Base-by-base conservation (phyloP, 176 grass and related monocot species). In the Guadua angustifolia region DNA sequence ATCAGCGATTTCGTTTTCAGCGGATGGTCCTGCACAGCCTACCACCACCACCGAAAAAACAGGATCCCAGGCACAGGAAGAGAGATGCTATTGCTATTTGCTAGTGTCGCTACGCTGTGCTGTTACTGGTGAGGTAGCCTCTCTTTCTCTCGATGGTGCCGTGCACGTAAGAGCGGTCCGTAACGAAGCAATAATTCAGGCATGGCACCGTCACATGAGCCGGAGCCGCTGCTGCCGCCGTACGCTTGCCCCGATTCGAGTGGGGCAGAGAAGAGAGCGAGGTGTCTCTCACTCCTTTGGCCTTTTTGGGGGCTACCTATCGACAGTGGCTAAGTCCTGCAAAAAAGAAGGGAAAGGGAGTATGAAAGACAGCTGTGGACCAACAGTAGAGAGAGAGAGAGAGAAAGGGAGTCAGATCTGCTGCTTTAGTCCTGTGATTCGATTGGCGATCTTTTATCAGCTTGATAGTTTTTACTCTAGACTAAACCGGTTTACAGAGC, bases 91-190 rank as follows among this genome's bases (percentile, higher is more conserved):
- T 6, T 35, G 66, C 18, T 69, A 9, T 69, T n/a, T n/a, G n/a
- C n/a, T n/a, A n/a, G n/a, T n/a, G n/a, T n/a, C n/a, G n/a, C n/a
- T n/a, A n/a, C n/a, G 43, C 5, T 46, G 42, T 44, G 56, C 57
- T 62, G 25, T 26, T 61, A 10, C 32, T 13, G 25, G 16, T 52
- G 50, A 6, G 16, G 43, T 73, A 73, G 71, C 29, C 15, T 36
- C 43, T 33, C 44, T 16, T 17, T 16, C 16, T 33, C 50, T 36
- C 50, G 4, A 12, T 6, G 52, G 73, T 76, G 52, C n/a, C 18
- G 73, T 57, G 26, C 73, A 59, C 73, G 73, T 42, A 77, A 77
- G 55, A 61, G 38, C 33, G 29, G 39, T 9, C 24, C 14, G 6
- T 52, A 73, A 19, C 70, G 21, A 5, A 2, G 19, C 68, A 74